A percentile compares a stretch with the other conserved stretches of the same genome.
Evolutionary conservation across 208 protist genomes (phyloP).

Genomic region (Acanthamoeba quina): DNA sequence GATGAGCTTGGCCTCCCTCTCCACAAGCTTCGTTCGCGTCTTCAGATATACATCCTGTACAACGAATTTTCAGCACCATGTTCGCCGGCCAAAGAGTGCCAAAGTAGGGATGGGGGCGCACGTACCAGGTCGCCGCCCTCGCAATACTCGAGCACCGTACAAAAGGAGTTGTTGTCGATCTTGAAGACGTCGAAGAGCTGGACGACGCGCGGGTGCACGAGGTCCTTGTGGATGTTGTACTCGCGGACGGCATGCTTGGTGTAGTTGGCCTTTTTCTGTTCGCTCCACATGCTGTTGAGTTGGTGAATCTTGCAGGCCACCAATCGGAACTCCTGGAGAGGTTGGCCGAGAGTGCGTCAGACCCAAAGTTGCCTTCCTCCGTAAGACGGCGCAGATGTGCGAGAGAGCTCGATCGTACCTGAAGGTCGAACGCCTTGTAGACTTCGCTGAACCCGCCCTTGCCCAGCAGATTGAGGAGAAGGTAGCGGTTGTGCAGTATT

Average conservation of each 20-base stretch:
- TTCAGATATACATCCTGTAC: constrained; percentile 89
- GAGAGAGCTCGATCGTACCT: background rate
- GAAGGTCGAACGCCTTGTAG: constrained; percentile 88
- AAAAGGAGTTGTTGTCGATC: constrained; percentile 91
- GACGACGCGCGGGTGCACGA: constrained; percentile 91
- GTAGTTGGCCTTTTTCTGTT: constrained; percentile 94
- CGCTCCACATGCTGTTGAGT: constrained; percentile 92
- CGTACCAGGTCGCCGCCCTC: constrained; percentile 93
- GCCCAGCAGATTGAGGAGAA: constrained; percentile 90
- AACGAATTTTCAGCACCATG: background rate
- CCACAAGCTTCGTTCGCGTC: constrained; percentile 89
- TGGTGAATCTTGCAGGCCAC: constrained; percentile 98
- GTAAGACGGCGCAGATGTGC: background rate
- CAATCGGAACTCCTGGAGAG: constrained; percentile 90
- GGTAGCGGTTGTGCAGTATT: constrained; percentile 22
- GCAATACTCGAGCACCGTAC: constrained; percentile 96
- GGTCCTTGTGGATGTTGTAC: constrained; percentile 93
- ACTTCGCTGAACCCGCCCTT: constrained; percentile 97
- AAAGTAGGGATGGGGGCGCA: constrained; percentile 81
- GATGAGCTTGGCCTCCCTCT: constrained; percentile 94
- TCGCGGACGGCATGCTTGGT: constrained; percentile 94
- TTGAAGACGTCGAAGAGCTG: constrained; percentile 92
- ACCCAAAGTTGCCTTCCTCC: background rate
- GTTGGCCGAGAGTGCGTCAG: constrained; percentile 88
- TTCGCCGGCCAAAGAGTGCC: background rate